phyloP scores from a whole-genome alignment of 2,329 filamentous ascomycete species.

The Tolypocladium paradoxum region DNA sequence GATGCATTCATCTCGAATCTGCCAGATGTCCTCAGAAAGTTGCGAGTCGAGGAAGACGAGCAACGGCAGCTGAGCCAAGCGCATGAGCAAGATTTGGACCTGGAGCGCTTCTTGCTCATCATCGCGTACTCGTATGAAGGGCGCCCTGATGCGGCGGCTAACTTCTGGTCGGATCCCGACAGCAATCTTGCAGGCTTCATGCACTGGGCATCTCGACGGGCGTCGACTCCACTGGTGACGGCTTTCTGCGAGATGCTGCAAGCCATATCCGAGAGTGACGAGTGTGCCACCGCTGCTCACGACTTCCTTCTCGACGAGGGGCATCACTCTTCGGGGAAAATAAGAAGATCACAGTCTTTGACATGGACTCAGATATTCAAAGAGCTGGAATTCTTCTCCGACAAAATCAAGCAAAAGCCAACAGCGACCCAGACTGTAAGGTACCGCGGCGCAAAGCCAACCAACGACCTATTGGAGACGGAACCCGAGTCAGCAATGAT shows the following conservation, averaged over 20 bases:
- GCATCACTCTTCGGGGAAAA: constrained; percentile 60
- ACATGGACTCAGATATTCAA: constrained; percentile 91
- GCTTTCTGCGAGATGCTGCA: constrained; percentile 96
- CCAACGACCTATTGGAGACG: constrained; percentile 58
- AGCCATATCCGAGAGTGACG: constrained; percentile 71
- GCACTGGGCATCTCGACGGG: constrained; percentile 90
- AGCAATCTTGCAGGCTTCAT: constrained; percentile 91
- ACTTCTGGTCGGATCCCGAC: constrained; percentile 87
- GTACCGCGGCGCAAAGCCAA: constrained; percentile 49
- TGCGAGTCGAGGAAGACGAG: constrained; percentile 84
- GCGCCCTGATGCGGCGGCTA: constrained; percentile 70
- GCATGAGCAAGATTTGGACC: constrained; percentile 58
- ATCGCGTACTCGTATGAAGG: constrained; percentile 87
- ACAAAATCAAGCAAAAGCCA: constrained; percentile 65
- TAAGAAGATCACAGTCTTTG: constrained; percentile 72
- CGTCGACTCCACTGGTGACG: constrained; percentile 90
- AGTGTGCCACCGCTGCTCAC: constrained; percentile 77
- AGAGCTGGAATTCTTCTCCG: constrained; percentile 76
- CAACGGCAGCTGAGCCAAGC: constrained; percentile 59
- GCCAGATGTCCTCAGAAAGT: constrained; percentile 77
- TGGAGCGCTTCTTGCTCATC: constrained; percentile 86
- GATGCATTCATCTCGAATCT: constrained; percentile 93
- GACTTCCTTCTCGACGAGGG: constrained; percentile 84
- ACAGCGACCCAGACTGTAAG: constrained; percentile 25
- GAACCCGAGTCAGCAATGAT: constrained; percentile 94